Base-by-base conservation (phyloP, 2,329 filamentous ascomycete species). In the Ascochyta clinopodiicola region DNA sequence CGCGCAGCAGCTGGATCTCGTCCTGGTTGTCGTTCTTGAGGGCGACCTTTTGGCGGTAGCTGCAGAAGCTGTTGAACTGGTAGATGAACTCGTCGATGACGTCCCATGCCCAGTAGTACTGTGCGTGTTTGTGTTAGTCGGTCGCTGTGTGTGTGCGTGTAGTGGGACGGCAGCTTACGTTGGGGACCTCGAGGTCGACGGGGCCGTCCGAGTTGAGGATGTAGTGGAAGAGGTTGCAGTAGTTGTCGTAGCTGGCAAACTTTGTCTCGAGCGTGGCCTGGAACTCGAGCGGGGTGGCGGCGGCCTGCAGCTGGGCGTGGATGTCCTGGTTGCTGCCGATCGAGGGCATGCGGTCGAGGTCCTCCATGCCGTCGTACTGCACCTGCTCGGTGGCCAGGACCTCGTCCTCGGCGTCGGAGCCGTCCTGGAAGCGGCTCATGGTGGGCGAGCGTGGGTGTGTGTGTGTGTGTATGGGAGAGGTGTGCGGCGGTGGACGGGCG, bases 61-160 rank as follows among this genome's bases (percentile, higher is more conserved):
- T 92, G 77, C 92, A 98, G 84, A 99, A 99, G 56, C 93, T 96
- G 84, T 99, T 97, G 85, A 99, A 99, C 79, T 99, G 95, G 84
- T 99, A 99, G 81, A 99, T 98, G 83, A 99, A 99, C 80, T 99
- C 95, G 79, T 99, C 95, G 80, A 99, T 97, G 67, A 98, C 94
- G 78, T 99, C 95, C 95, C 95, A 99, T 37, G 95, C 95, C 95
- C 95, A 99, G 83, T 94, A 97, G 82, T 96, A 96, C 92, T 98
- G 56, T 34, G 44, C 15, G 7, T 58, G 63, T 69, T 61, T 60
- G 57, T 10, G 37, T 44, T 56, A 24, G 24, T 9, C 24, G 21
- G n/a, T 31, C 10, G 13, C 25, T 7, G 7, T n/a, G 10, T n/a
- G 5, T 19, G 5, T 19, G 44, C 44, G 27, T 10, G 3, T n/a